Evolutionary conservation across 257 asterid genomes (phyloP).

Genomic region (Ilex aquifolium): DNA sequence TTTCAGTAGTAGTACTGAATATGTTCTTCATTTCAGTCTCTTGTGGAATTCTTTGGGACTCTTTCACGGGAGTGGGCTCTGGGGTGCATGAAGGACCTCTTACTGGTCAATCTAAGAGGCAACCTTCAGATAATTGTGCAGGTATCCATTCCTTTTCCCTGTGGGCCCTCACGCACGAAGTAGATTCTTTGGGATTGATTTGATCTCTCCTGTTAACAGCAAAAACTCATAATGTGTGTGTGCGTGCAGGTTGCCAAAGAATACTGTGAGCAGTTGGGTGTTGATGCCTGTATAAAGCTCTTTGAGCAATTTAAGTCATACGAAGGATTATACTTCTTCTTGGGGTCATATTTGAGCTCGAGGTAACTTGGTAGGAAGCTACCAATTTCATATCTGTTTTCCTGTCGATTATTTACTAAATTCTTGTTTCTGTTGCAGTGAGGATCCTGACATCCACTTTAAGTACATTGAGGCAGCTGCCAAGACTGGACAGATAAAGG

Average conservation of each 20-base stretch:
- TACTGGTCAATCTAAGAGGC: slow-evolving; percentile 83
- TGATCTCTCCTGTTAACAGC: not conserved
- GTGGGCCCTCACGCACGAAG: no score
- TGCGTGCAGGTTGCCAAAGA: slow-evolving; percentile 83
- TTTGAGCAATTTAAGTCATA: slow-evolving; percentile 98
- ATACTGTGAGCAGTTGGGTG: slow-evolving; percentile 95
- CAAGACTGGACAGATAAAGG: slow-evolving; percentile 98
- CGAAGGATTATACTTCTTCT: slow-evolving; percentile 93
- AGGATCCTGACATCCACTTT: slow-evolving; percentile 98
- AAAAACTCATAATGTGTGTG: slow-evolving; percentile 7
- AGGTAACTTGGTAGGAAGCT: slow-evolving; percentile 36
- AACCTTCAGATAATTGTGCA: slow-evolving; percentile 98
- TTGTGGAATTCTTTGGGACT: slow-evolving; percentile 91
- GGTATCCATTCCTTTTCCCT: slow-evolving; percentile 31
- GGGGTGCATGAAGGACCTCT: slow-evolving; percentile 96
- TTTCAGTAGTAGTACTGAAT: slow-evolving; percentile 13
- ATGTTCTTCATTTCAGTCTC: slow-evolving; percentile 43
- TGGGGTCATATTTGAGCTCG: slow-evolving; percentile 97
- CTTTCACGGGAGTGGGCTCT: slow-evolving; percentile 92
- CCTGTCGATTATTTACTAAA: slow-evolving; percentile 12
- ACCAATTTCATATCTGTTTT: not conserved
- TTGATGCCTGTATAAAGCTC: slow-evolving; percentile 83
- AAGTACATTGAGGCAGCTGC: slow-evolving; percentile 99
- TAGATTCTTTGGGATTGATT: not conserved
- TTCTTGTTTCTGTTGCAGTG: slow-evolving; percentile 47